Evolutionary conservation across 2,329 filamentous ascomycete species (phyloP).

Genomic region (Trematosphaeria pertusa): DNA sequence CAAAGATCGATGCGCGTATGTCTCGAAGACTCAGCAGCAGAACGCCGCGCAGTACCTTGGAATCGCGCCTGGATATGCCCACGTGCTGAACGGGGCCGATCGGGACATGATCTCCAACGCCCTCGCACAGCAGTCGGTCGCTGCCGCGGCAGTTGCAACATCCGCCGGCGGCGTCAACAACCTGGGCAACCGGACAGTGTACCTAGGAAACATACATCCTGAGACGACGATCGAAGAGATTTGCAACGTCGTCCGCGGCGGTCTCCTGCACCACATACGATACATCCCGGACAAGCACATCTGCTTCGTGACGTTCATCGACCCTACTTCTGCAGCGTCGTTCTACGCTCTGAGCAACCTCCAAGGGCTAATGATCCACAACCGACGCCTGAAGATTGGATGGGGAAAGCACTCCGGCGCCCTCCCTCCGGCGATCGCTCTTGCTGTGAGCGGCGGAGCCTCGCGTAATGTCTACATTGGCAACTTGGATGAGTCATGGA

Average conservation of each 20-base stretch:
- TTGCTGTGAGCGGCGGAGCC: slow-evolving; percentile 94
- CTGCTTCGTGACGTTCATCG: slow-evolving; percentile 99
- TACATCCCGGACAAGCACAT: slow-evolving; percentile 99
- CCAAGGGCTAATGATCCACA: slow-evolving; percentile 99
- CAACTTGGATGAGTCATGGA: slow-evolving; percentile 97
- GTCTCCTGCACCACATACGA: slow-evolving; percentile 94
- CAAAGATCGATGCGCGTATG: slow-evolving; percentile 97
- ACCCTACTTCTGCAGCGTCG: slow-evolving; percentile 94
- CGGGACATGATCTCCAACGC: slow-evolving; percentile 96
- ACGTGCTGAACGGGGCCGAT: slow-evolving; percentile 94
- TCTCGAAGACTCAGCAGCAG: slow-evolving; percentile 99
- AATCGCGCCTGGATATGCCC: slow-evolving; percentile 94
- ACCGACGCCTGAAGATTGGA: slow-evolving; percentile 95
- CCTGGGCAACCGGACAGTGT: slow-evolving; percentile 95
- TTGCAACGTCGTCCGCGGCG: slow-evolving; percentile 96
- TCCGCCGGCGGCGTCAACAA: slow-evolving; percentile 97
- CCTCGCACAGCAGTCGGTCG: slow-evolving; percentile 95
- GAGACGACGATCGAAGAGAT: slow-evolving; percentile 99
- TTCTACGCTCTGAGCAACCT: slow-evolving; percentile 98
- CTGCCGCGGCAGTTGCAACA: slow-evolving; percentile 93
- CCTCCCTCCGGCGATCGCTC: slow-evolving; percentile 90
- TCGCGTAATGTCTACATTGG: slow-evolving; percentile 99
- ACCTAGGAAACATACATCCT: slow-evolving; percentile 97
- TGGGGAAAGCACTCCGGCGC: slow-evolving; percentile 99
- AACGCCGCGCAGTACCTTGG: slow-evolving; percentile 98